Percentiles rank a stretch among this genome's conserved stretches.
Conservation (phyloP, 257 asterid species). For the Parsonsia alboflavescens region DNA sequence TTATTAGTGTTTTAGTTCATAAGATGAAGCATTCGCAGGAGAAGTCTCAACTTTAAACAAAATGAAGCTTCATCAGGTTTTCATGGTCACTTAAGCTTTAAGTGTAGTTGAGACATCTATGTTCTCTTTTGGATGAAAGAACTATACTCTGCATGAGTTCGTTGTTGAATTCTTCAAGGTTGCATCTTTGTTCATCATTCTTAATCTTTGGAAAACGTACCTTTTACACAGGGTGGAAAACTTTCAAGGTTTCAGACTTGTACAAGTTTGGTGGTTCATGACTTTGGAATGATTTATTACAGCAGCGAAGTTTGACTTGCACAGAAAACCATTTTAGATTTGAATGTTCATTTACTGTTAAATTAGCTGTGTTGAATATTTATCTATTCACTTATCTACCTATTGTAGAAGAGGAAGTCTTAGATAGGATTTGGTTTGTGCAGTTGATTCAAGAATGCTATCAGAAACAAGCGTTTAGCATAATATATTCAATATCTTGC, state of each 20-base stretch:
- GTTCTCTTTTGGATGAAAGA: not conserved
- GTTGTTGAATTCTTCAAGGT: not conserved
- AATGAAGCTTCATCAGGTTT: not conserved
- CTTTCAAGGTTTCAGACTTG: not conserved
- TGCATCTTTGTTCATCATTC: not conserved
- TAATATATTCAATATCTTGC: not conserved
- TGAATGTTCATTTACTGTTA: too few species aligned
- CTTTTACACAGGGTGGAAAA: not conserved
- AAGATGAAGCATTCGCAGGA: not conserved
- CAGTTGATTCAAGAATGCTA: not conserved
- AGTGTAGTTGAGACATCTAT: not conserved
- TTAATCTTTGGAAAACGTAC: not conserved
- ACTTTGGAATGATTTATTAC: not conserved
- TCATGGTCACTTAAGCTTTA: not conserved
- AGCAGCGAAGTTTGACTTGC: not conserved
- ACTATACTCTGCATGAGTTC: not conserved
- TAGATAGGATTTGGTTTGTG: not conserved
- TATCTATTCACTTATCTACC: not conserved
- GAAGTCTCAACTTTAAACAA: not conserved
- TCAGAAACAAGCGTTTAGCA: not conserved
- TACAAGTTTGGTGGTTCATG: not conserved
- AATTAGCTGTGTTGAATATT: not conserved
- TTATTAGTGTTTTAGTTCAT: not conserved
- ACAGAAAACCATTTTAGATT: too few species aligned
- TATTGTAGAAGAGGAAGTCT: too few species aligned